Percentiles rank a stretch among this genome's conserved stretches.
phyloP scores from a whole-genome alignment of 306 rosid species.

The Acmispon strigosus region DNA sequence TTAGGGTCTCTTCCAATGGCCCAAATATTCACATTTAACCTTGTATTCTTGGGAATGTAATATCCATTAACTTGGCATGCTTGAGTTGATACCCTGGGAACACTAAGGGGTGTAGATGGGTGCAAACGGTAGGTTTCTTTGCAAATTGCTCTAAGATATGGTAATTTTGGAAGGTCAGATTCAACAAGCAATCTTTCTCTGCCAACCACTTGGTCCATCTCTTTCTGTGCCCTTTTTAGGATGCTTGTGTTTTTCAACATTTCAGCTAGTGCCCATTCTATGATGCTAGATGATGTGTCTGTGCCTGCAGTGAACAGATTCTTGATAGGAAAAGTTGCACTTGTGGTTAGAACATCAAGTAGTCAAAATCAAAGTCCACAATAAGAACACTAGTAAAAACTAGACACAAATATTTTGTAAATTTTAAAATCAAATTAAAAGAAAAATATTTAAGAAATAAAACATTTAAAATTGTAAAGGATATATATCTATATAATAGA shows the following conservation, averaged over 20 bases:
- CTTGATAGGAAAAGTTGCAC: background rate
- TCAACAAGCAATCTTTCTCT: slow-evolving; percentile 19
- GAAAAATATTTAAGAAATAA: too few relatives aligned
- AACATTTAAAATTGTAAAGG: too few relatives aligned
- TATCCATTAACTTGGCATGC: slow-evolving; percentile 42
- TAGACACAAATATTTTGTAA: too few relatives aligned
- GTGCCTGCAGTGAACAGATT: slow-evolving; percentile 39
- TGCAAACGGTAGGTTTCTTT: slow-evolving; percentile 44
- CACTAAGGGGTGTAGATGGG: slow-evolving; percentile 45
- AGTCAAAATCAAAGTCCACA: background rate
- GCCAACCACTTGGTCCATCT: slow-evolving; percentile 36
- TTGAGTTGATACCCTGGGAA: slow-evolving; percentile 33
- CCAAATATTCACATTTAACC: slow-evolving; percentile 43
- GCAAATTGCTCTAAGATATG: slow-evolving; percentile 36
- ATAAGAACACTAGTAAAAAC: too few relatives aligned
- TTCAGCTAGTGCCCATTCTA: slow-evolving; percentile 52
- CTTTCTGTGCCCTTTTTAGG: slow-evolving; percentile 29
- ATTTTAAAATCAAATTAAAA: too few relatives aligned
- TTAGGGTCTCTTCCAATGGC: slow-evolving; percentile 44
- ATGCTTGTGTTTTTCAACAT: slow-evolving; percentile 35
- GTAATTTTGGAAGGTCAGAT: slow-evolving; percentile 36
- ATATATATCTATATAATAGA: too few relatives aligned
- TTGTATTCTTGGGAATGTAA: slow-evolving; percentile 37
- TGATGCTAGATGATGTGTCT: slow-evolving; percentile 42
- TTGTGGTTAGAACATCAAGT: background rate